Evolutionary conservation across 2,329 filamentous ascomycete species (phyloP), one percentile per base, ranked within the genome.

Genomic region (Trichoderma arundinaceum): DNA sequence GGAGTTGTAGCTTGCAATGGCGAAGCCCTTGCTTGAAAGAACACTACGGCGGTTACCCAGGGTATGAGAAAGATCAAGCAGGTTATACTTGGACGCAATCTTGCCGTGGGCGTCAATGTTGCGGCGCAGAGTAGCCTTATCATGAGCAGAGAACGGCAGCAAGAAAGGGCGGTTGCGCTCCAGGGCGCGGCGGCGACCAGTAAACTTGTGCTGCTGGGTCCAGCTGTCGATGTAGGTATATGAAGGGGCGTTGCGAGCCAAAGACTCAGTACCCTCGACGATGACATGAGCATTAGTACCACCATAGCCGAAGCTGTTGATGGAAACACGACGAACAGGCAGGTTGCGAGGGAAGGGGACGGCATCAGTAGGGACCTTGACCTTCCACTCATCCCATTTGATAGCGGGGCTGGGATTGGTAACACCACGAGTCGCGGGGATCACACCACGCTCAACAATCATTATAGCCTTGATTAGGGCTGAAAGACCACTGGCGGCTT

Each of bases 401-500:
- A 63, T 44, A 7, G 60, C 28, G 32, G 64, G 75, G 33, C 73
- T 74, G 1, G 72, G 71, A 0, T 35, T 52, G 32, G n/a, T 17
- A 52, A 52, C 13, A 9, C 28, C 66, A 12, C 48, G 22, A 15
- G 33, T 58, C 7, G 52, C 52, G 7, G 44, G 53, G 52, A 65
- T 58, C 2, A 33, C 48, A 10, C 28, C 41, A 52, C 54, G 51
- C 38, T 65, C 53, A 32, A 65, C 33, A 6, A 46, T 33, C 32
- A 75, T 41, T 13, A 73, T 66, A 2, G 69, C 57, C 39, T 76
- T 76, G 44, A 75, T 71, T 3, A 76, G 49, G 5, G 70, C 62
- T 0, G 71, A 69, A 1, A 76, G 32, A 0, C 74, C 74, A 0
- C 68, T 68, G 0, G 70, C 68, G 1, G 68, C 70, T 35, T 74